phyloP scores from a whole-genome alignment of 768 basidiomycete genomes.

The Mycena rebaudengoi region DNA sequence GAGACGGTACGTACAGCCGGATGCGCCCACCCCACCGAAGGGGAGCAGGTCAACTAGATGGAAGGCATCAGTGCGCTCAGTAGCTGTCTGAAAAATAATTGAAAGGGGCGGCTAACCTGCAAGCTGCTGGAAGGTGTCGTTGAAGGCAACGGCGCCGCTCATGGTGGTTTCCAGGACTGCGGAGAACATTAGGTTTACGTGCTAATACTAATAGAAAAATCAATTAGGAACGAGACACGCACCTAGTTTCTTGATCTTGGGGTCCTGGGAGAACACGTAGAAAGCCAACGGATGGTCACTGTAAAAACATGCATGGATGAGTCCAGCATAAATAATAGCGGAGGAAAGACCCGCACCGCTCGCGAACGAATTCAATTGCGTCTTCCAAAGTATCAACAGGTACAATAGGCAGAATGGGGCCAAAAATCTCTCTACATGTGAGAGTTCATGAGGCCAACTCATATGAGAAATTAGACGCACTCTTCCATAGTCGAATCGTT shows the following conservation, averaged over 20 bases:
- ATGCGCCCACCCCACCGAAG: constrained; percentile 66
- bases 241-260: constrained; percentile 49
- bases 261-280: constrained; percentile 69
- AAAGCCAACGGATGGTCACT: constrained; percentile 69
- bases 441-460: not conserved
- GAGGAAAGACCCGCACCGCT: constrained; percentile 52
- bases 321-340: not conserved
- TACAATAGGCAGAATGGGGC: constrained; percentile 75
- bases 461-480: constrained; percentile 41
- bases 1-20: constrained; percentile 71
- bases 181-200: not conserved
- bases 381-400: constrained; percentile 60
- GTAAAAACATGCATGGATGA: not conserved
- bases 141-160: constrained; percentile 65
- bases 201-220: not conserved
- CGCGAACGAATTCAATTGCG: constrained; percentile 62
- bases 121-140: constrained; percentile 68
- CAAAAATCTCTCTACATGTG: constrained; percentile 70
- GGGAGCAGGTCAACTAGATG: constrained; percentile 45
- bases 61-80: not conserved
- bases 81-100: no score
- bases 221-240: constrained; percentile 15
- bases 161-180: constrained; percentile 62
- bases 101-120: constrained; percentile 46
- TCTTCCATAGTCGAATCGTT: constrained; percentile 69